Evolutionary conservation across 1,139 yeast genomes (phyloP), one percentile per base, ranked within the genome.

Genomic region (Yarrowia galli): DNA sequence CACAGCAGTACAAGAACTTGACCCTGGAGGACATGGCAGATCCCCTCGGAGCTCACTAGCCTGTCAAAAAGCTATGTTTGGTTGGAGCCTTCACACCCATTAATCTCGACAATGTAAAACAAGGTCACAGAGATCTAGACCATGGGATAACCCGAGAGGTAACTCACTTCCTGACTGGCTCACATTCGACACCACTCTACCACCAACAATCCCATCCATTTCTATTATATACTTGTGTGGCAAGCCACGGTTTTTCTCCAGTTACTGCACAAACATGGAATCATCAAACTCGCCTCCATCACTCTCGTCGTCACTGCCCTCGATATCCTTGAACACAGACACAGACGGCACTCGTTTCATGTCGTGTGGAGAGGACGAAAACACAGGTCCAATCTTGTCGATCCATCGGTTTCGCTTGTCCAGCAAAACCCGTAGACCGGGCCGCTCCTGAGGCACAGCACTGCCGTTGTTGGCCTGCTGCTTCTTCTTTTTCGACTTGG

Each of bases 351-450:
- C 87, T 65, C 96, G 82, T 90, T 90, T 89, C 74, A 88, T 82
- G 71, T 87, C 86, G 8, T 89, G 85, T 40, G 81, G 81, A 20
- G 88, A 83, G 69, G 81, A 83, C 69, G 81, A 82, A 78, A 95
- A 95, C 68, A 93, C 83, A 38, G 91, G 91, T 1, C 98, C 98
- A 71, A 96, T 91, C 76, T 88, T 91, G 28, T 85, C 86, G 64
- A 93, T 89, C 99, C 99, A 95, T 73, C 96, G 86, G 70, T 79
- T 81, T 69, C 99, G 86, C 79, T 95, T 95, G 71, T 93, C 98
- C 72, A 95, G 79, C 69, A 93, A 79, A 1, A 95, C 87, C 73
- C 87, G 85, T 69, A 93, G 83, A 2, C 97, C 95, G 35, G 90
- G 87, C 75, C 89, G 90, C 58, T 77, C 76, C 42, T 76, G 77